Percentiles rank a stretch among this genome's conserved stretches.
Evolutionary conservation across 1,139 yeast species (phyloP).

Genomic region (Entelexis sorbosivorans): DNA sequence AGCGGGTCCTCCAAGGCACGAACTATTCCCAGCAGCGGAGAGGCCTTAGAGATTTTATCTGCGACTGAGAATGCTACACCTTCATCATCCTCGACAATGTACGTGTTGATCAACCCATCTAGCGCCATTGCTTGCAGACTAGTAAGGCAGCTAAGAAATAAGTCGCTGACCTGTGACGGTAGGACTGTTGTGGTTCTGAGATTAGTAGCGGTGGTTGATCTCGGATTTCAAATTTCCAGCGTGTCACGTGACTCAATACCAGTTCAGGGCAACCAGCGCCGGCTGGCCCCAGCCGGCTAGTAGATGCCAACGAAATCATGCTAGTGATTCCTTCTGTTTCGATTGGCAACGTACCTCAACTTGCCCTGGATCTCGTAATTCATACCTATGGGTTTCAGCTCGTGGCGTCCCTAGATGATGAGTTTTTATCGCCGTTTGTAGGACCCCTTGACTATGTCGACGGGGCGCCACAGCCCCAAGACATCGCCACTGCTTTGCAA

Average conservation of each 20-base stretch:
- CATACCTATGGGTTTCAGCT: conserved; percentile 47
- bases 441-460: conserved; percentile 54
- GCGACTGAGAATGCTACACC: conserved; percentile 8
- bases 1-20: conserved; percentile 48
- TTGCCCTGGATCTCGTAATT: conserved; percentile 61
- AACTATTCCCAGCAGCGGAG: conserved; percentile 43
- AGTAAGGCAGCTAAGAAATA: background rate
- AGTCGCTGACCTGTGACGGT: background rate
- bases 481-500: conserved; percentile 53
- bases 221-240: background rate
- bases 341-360: conserved; percentile 82
- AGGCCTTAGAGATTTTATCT: conserved; percentile 10
- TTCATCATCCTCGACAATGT: conserved; percentile 20
- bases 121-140: background rate
- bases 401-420: conserved; percentile 47
- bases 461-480: conserved; percentile 22
- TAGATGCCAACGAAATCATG: conserved; percentile 11
- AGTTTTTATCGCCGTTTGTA: conserved; percentile 65
- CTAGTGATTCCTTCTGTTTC: conserved; percentile 69
- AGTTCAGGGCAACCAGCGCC: no score
- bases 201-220: background rate
- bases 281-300: no score
- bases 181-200: no score
- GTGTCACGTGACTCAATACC: background rate
- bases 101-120: conserved; percentile 21